phyloP scores from a whole-genome alignment of 2,329 filamentous ascomycete genomes.

The Diaporthe vexans region DNA sequence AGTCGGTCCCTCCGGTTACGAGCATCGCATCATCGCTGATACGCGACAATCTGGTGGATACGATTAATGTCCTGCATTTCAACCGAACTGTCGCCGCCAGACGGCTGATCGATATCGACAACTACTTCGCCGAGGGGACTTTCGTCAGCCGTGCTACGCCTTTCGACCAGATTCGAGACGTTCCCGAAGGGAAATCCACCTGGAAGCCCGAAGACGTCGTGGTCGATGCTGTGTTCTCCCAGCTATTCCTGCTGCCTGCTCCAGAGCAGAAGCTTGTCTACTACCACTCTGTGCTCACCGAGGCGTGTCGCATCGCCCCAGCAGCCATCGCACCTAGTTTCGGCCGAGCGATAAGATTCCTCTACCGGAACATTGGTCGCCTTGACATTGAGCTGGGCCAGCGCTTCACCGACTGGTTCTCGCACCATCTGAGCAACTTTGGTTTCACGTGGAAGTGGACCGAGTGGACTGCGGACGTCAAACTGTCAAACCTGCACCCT shows the following conservation, averaged over 20 bases:
- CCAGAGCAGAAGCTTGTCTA: slow-evolving; percentile 96
- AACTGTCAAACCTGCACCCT: slow-evolving; percentile 82
- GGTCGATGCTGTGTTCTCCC: slow-evolving; percentile 97
- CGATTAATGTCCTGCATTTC: slow-evolving; percentile 93
- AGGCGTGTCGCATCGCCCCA: slow-evolving; percentile 95
- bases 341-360: slow-evolving; percentile 90
- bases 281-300: slow-evolving; percentile 94
- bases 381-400: slow-evolving; percentile 90
- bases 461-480: slow-evolving; percentile 93
- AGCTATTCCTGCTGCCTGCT: slow-evolving; percentile 87
- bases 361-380: slow-evolving; percentile 85
- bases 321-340: slow-evolving; percentile 96
- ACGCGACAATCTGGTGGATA: slow-evolving; percentile 88
- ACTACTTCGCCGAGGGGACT: slow-evolving; percentile 89
- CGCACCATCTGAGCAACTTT: slow-evolving; percentile 98
- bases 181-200: slow-evolving; percentile 75
- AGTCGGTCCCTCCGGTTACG: slow-evolving; percentile 85
- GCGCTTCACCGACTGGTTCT: slow-evolving; percentile 97
- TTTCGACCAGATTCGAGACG: slow-evolving; percentile 87
- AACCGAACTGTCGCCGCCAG: slow-evolving; percentile 90
- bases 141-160: slow-evolving; percentile 95
- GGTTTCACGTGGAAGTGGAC: slow-evolving; percentile 99
- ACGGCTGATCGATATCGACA: slow-evolving; percentile 93
- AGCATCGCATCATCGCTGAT: slow-evolving; percentile 86
- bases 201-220: slow-evolving; percentile 99